Base-by-base conservation (phyloP, 2,329 filamentous ascomycete species). In the Cladosporium austrohemisphaericum region DNA sequence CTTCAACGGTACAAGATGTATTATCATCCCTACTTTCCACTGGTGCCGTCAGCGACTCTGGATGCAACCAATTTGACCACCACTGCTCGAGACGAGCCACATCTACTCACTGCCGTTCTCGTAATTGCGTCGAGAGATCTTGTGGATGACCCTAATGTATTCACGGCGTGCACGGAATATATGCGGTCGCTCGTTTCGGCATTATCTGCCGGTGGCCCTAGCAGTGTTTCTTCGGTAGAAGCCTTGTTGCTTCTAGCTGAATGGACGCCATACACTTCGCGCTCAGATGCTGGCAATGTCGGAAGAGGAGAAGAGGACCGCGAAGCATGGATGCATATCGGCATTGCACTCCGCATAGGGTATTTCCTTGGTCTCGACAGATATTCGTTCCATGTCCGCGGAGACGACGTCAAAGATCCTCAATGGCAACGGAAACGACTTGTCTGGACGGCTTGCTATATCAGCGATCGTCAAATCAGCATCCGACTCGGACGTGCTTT, bases 311-410 rank as follows among this genome's bases (percentile, higher is more conserved):
- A 88, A 63, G 85, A 88, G 61, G 84, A 88, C 57, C 77, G 85
- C 36, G 83, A 85, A 23, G 83, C 84, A 0, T 88, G 85, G 85
- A 88, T 88, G 84, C 81, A 87, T 57, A 83, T 87, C 5, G 85
- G 85, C 1, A 76, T 84, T 16, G 85, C 85, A 3, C 68, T 88
- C 5, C 76, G 85, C 5, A 78, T 86, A 2, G 84, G 80, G 0
- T 88, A 88, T 61, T 85, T 85, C 43, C 77, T 87, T 13, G 80
- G 81, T 1, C 71, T 88, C 14, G 85, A 88, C 60, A 76, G 81
- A 52, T 86, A 84, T 16, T 81, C 82, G 0, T 83, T 88, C 57
- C 74, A 80, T 35, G 77, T 79, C 25, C 54, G 60, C 6, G 78
- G 82, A 29, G 73, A 77, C 35, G 76, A 78, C 9, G 75, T 75